These are phyloP conservation scores for Alternaria angustiovoidea DNA, from an alignment of 2,329 filamentous ascomycete genomes.

Conservation along the genomic window DNA sequence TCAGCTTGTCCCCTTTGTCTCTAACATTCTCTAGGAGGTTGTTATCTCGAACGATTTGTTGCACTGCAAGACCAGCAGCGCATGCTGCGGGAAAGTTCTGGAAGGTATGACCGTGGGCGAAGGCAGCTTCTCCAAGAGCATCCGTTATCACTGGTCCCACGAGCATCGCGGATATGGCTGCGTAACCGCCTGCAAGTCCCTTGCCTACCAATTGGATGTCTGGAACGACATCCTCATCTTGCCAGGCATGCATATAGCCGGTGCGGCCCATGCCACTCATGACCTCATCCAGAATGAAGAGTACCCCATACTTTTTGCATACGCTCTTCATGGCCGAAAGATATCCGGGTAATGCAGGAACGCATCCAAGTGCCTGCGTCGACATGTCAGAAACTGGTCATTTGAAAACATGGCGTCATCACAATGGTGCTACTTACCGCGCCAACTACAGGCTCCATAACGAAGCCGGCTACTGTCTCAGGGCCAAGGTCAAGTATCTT, in stretches of 20 bases:
- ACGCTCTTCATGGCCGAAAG: conserved; percentile 72
- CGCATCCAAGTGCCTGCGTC: conserved; percentile 70
- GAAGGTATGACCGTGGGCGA: conserved; percentile 70
- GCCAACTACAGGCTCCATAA: conserved; percentile 77
- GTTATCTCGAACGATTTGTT: conserved; percentile 65
- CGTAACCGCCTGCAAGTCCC: conserved; percentile 70
- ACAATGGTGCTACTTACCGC: conserved; percentile 61
- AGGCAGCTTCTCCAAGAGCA: conserved; percentile 57
- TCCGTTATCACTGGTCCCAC: conserved; percentile 62
- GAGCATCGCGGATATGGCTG: conserved; percentile 68
- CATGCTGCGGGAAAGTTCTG: conserved; percentile 69
- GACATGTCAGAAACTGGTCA: not conserved
- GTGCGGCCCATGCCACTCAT: conserved; percentile 73
- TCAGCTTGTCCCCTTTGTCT: conserved; percentile 61
- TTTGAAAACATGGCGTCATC: not conserved
- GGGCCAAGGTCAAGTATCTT: conserved; percentile 71
- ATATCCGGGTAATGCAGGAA: conserved; percentile 72
- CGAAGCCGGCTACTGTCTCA: conserved; percentile 73
- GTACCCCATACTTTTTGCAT: conserved; percentile 74
- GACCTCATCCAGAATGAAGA: conserved; percentile 82
- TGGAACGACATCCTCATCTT: conserved; percentile 65
- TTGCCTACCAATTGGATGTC: conserved; percentile 75
- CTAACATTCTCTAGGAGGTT: conserved; percentile 67
- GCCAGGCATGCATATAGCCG: conserved; percentile 69
- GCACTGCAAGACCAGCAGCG: conserved; percentile 69